These are phyloP conservation scores for Voacanga thouarsii DNA, from an alignment of 257 asterid species.

Conservation along the genomic window DNA sequence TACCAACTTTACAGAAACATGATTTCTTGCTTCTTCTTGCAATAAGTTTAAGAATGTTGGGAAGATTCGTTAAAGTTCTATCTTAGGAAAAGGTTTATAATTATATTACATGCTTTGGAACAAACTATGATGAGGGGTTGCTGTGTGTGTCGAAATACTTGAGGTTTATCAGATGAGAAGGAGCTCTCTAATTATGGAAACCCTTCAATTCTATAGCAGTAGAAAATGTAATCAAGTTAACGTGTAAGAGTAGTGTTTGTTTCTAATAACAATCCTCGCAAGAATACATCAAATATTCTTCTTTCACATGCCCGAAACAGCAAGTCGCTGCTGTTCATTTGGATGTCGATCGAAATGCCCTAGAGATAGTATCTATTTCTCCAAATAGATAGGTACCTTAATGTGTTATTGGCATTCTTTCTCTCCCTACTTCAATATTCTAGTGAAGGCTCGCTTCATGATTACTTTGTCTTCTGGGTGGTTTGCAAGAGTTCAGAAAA, in stretches of 20 bases:
- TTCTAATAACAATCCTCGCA: too few species aligned
- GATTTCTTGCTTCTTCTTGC: background rate
- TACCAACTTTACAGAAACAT: background rate
- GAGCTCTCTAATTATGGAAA: too few species aligned
- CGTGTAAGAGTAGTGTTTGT: too few species aligned
- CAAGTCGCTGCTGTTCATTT: too few species aligned
- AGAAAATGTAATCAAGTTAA: background rate
- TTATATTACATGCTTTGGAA: too few species aligned
- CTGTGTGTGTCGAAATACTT: too few species aligned
- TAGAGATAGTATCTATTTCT: background rate
- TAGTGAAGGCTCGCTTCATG: background rate
- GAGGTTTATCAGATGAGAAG: too few species aligned
- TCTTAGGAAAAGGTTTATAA: background rate
- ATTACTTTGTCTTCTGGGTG: background rate
- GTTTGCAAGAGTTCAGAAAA: background rate
- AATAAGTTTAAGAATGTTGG: constrained; percentile 10
- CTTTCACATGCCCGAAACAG: too few species aligned
- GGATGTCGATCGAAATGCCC: background rate
- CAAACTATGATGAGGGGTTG: too few species aligned
- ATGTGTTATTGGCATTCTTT: background rate
- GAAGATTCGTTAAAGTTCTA: background rate
- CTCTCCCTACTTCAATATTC: background rate
- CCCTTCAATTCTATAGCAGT: background rate
- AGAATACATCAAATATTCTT: too few species aligned
- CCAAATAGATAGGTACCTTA: constrained; percentile 12